Base-by-base conservation (phyloP, 768 basidiomycete species). In the Chiua virens region DNA sequence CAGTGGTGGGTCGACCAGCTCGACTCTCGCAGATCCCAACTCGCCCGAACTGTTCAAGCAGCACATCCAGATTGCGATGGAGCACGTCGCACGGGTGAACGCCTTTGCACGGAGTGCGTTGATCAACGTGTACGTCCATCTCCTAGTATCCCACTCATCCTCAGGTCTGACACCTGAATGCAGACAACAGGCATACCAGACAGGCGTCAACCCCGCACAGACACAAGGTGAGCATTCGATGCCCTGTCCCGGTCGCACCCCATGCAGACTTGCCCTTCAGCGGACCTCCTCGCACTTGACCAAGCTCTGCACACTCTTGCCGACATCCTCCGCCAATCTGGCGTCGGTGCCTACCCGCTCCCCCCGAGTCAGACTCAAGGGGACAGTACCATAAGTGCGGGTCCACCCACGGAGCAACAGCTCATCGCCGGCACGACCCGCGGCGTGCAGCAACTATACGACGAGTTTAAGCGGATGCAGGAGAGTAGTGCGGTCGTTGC, bases 271-370 rank as follows among this genome's bases (percentile, higher is more conserved):
- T 32, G 39, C 25, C 21, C 28, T 13, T 3, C 47, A 82, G 84
- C 74, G 22, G 73, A 82, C 53, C 64, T 85, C 44, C 63, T 63
- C 0, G 65, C 76, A 0, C 74, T 87, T n/a, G 79, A 79, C 46
- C 78, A 82, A 56, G 70, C 74, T 15, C 55, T 85, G 1, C 68
- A 74, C 13, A 46, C 68, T 1, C 70, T 85, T 11, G 67, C 72
- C 5, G 77, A 83, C 10, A 54, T 77, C 28, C 68, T 87, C 54
- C 74, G 78, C 2, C 74, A 79, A 45, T 77, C 79, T 0, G 86
- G 86, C n/a, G 76, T 87, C 17, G 87, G 86, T 3, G 85, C 82
- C 2, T 74, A 85, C 42, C 85, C 86, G 1, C 55, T 83, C 10
- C 65, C 79, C 39, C 58, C 20, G 55, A 57, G 36, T 20, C 30